These are phyloP conservation scores for Coniferiporia sulphurascens DNA, from an alignment of 1,284 basidiomycete species.

Conservation along the genomic window DNA sequence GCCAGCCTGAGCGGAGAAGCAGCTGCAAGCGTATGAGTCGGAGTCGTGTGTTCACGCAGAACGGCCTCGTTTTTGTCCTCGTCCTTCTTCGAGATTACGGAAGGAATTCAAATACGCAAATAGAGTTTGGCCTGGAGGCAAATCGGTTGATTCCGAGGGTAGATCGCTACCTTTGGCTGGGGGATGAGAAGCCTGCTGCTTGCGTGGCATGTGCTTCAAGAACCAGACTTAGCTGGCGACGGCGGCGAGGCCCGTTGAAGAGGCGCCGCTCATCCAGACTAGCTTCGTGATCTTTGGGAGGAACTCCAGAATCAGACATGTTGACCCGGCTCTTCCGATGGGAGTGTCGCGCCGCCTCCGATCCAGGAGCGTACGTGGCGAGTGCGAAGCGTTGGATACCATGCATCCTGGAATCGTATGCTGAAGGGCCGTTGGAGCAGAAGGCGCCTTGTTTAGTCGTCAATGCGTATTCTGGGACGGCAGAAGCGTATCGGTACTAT, in stretches of 20 bases:
- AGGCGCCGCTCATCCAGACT: background rate
- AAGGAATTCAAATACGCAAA: background rate
- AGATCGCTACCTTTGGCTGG: background rate
- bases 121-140: background rate
- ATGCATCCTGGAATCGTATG: too few species aligned
- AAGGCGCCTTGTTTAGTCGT: too few species aligned
- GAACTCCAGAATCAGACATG: background rate
- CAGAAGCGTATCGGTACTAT: too few species aligned
- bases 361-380: background rate
- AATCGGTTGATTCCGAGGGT: background rate
- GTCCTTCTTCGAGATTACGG: background rate
- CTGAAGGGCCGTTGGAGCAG: too few species aligned
- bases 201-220: background rate
- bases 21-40: background rate
- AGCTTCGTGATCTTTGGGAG: background rate
- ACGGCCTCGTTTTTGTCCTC: background rate
- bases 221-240: background rate
- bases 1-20: background rate
- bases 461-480: too few species aligned
- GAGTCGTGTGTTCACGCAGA: background rate
- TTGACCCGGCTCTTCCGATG: background rate
- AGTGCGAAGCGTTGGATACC: too few species aligned
- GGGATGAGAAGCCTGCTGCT: background rate
- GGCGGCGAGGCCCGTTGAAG: background rate
- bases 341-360: background rate